Conservation (phyloP, 306 rosid species). For the Acacia acuminata region DNA sequence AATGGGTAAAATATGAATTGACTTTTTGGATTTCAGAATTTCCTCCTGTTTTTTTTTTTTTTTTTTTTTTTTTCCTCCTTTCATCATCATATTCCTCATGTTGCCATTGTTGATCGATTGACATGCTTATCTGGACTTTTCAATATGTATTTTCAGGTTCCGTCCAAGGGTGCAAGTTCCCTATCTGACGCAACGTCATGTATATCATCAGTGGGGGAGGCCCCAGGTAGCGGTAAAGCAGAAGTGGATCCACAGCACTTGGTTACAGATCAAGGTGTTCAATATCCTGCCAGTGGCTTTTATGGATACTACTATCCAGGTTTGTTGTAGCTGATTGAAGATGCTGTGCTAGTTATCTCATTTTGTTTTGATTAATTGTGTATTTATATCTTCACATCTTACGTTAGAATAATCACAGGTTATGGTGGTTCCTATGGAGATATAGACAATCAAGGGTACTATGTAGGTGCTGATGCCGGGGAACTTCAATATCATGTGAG, state of each 20-base stretch:
- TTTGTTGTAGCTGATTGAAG: conserved; percentile 38
- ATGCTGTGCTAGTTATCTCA: conserved; percentile 5
- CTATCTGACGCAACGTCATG: conserved; percentile 71
- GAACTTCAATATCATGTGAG: conserved; percentile 78
- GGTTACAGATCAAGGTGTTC: conserved; percentile 40
- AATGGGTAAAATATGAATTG: background rate
- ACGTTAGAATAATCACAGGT: conserved; percentile 69
- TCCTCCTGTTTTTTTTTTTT: background rate
- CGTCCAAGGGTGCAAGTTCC: conserved; percentile 55
- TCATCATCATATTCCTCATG: background rate
- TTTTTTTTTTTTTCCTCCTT: background rate
- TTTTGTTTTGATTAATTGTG: conserved; percentile 27
- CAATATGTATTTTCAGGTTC: conserved; percentile 41
- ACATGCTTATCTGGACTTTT: conserved; percentile 17
- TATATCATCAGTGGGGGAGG: conserved; percentile 59
- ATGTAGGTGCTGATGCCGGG: conserved; percentile 54
- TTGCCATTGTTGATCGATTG: background rate
- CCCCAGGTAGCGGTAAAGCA: conserved; percentile 46
- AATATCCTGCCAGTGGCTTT: conserved; percentile 45
- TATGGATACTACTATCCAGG: conserved; percentile 82
- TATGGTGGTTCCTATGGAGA: conserved; percentile 62
- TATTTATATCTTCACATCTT: conserved; percentile 46
- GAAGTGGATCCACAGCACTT: conserved; percentile 52
- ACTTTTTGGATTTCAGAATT: conserved; percentile 17
- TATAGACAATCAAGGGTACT: conserved; percentile 65